A percentile compares a stretch with the other conserved stretches of the same genome.
phyloP scores from a whole-genome alignment of 164 flowering plant genomes.

The Magnolia changhungtana region DNA sequence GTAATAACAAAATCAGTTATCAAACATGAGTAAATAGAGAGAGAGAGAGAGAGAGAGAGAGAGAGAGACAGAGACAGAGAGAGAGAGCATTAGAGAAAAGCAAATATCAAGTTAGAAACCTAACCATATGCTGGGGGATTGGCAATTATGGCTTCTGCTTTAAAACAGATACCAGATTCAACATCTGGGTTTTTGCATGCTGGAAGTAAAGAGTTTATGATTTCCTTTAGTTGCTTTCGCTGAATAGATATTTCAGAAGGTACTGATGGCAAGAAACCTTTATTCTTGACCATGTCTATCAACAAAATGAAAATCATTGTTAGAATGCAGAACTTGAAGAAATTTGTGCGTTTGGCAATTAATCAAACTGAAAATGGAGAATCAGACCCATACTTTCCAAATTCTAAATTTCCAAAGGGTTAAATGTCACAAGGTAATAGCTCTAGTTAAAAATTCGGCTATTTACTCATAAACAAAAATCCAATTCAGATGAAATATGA shows the following conservation, averaged over 20 bases:
- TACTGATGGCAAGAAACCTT: constrained; percentile 97
- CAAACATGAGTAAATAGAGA: no score
- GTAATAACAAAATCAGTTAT: no score
- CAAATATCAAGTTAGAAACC: constrained; percentile 6
- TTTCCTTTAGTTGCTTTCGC: constrained; percentile 87
- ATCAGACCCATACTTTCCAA: not conserved
- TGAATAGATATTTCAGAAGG: constrained; percentile 97
- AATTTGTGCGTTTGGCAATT: not conserved
- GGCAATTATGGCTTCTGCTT: constrained; percentile 95
- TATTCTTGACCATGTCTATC: constrained; percentile 98
- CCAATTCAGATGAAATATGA: no score
- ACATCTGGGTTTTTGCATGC: constrained; percentile 87
- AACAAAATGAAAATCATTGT: not conserved
- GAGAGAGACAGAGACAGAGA: not conserved
- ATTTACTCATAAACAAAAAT: no score
- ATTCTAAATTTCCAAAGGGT: not conserved
- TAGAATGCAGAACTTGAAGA: not conserved
- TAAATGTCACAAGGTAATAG: not conserved
- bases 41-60: no score
- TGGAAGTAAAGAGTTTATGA: constrained; percentile 77
- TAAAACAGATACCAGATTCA: constrained; percentile 79
- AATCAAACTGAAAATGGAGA: not conserved
- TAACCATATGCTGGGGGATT: constrained; percentile 99
- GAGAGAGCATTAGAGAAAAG: not conserved
- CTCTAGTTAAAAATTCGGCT: no score